These are phyloP conservation scores for Huntiella omanensis DNA, from an alignment of 2,329 filamentous ascomycete species.

Conservation along the genomic window DNA sequence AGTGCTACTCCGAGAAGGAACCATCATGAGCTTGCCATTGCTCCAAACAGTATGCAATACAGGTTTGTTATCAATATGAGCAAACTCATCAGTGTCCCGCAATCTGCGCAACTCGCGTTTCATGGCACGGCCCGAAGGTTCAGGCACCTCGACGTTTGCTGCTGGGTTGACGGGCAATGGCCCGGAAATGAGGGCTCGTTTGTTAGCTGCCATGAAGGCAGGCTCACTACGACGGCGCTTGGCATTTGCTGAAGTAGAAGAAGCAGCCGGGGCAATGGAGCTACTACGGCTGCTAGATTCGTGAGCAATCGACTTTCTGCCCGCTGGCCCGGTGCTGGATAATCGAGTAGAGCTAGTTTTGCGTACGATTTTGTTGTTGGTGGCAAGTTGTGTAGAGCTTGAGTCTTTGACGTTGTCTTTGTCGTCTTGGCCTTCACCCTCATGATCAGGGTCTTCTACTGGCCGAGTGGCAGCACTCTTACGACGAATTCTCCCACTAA, in stretches of 20 bases:
- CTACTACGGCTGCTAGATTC: constrained; percentile 2
- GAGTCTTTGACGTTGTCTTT: constrained; percentile 12
- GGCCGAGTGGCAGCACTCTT: constrained; percentile 1
- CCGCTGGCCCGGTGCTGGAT: background rate
- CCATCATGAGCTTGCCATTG: constrained; percentile 40
- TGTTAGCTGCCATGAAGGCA: background rate
- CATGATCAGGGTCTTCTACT: background rate
- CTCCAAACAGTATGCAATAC: constrained; percentile 42
- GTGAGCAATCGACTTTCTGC: no score
- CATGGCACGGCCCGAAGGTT: constrained; percentile 28
- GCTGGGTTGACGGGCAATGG: constrained; percentile 30
- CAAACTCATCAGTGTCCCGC: constrained; percentile 43
- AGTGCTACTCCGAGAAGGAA: constrained; percentile 22
- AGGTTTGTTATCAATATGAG: constrained; percentile 37
- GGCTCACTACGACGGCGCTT: constrained; percentile 6
- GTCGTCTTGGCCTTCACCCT: background rate
- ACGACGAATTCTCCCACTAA: constrained; percentile 25
- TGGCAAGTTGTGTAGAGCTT: constrained; percentile 18
- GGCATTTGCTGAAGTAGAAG: background rate
- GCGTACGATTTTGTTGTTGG: constrained; percentile 23
- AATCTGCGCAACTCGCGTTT: constrained; percentile 40
- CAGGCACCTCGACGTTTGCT: constrained; percentile 40
- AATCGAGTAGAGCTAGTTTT: constrained; percentile 10
- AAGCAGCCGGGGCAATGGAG: constrained; percentile 22
- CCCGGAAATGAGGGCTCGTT: constrained; percentile 3